Conservation (phyloP, 2,329 filamentous ascomycete genomes). For the Nemania diffusa region DNA sequence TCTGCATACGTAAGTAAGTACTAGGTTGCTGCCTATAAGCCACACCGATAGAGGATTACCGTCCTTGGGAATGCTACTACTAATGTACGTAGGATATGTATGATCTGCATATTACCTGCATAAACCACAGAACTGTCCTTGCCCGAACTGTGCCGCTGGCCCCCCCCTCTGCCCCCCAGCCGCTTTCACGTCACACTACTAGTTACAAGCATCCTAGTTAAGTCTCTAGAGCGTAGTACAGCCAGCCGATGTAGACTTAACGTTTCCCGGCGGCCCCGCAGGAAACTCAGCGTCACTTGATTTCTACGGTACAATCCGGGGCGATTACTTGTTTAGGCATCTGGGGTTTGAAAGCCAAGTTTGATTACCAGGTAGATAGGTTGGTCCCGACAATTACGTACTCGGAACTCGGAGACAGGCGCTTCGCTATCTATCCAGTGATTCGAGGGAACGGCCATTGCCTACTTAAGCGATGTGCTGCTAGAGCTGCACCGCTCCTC, state of each 20-base stretch:
- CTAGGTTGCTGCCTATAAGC: slow-evolving; percentile 11
- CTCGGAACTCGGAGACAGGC: neutral
- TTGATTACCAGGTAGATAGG: neutral
- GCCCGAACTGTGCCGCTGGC: slow-evolving; percentile 4
- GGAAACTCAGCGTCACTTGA: neutral
- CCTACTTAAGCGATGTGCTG: neutral
- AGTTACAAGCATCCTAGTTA: slow-evolving; percentile 19
- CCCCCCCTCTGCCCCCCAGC: too few relatives aligned
- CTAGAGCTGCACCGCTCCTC: neutral
- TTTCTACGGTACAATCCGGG: neutral
- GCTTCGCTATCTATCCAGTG: neutral
- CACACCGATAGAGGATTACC: slow-evolving; percentile 1
- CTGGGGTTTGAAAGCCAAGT: neutral
- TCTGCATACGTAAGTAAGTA: too few relatives aligned
- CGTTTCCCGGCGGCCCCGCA: neutral
- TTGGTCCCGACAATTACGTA: neutral
- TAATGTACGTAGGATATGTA: neutral
- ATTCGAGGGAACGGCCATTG: neutral
- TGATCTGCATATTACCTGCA: slow-evolving; percentile 30
- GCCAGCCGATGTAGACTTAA: slow-evolving; percentile 5
- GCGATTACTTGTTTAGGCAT: neutral
- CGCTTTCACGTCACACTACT: slow-evolving; percentile 6
- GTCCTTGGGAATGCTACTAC: neutral
- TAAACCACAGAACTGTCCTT: slow-evolving; percentile 13
- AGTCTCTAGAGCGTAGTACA: slow-evolving; percentile 12